These are phyloP conservation scores for Monilinia polystroma DNA, from an alignment of 2,329 filamentous ascomycete genomes.

Conservation along the genomic window DNA sequence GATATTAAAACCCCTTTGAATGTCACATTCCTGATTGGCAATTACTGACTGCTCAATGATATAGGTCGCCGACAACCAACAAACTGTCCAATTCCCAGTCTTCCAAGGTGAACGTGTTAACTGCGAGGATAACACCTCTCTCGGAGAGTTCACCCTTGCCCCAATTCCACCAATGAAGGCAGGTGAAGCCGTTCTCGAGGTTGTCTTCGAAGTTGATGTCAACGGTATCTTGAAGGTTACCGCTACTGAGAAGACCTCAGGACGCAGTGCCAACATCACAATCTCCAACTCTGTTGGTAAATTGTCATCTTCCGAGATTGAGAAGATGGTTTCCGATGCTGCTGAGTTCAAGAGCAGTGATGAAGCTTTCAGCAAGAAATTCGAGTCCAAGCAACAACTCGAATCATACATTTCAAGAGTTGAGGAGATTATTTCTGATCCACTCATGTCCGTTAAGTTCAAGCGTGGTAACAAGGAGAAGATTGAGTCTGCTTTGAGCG, in stretches of 20 bases:
- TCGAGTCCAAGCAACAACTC: slow-evolving; percentile 98
- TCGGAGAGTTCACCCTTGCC: slow-evolving; percentile 95
- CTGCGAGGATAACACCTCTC: slow-evolving; percentile 96
- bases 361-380: slow-evolving; percentile 98
- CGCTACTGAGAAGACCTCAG: slow-evolving; percentile 97
- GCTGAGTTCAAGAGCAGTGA: slow-evolving; percentile 99
- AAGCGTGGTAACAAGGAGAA: slow-evolving; percentile 99
- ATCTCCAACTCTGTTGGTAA: slow-evolving; percentile 99
- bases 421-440: slow-evolving; percentile 98
- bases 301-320: slow-evolving; percentile 90
- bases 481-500: slow-evolving; percentile 94
- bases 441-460: slow-evolving; percentile 91
- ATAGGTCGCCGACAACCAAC: slow-evolving; percentile 37
- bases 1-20: not conserved
- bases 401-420: slow-evolving; percentile 98
- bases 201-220: slow-evolving; percentile 99
- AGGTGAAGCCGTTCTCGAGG: slow-evolving; percentile 91
- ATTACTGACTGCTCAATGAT: not conserved
- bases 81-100: slow-evolving; percentile 74
- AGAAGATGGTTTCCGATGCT: slow-evolving; percentile 94
- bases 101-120: slow-evolving; percentile 97
- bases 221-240: slow-evolving; percentile 99
- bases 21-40: no score
- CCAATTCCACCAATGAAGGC: slow-evolving; percentile 74
- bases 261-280: slow-evolving; percentile 98